Percentiles rank a stretch among this genome's conserved stretches.
phyloP scores from a whole-genome alignment of 257 asterid genomes.

The Nicotiana knightiana region DNA sequence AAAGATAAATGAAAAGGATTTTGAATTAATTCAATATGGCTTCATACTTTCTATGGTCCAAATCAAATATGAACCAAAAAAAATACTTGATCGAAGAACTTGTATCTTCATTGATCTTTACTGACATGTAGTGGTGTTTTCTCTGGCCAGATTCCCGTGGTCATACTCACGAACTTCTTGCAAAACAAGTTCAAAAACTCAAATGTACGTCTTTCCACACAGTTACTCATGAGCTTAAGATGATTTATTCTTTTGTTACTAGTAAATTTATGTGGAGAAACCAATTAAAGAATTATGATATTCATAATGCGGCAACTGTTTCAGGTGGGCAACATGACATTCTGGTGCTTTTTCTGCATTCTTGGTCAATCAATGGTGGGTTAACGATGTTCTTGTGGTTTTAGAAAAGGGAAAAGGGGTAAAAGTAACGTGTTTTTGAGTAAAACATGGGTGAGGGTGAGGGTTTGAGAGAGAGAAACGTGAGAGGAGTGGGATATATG shows the following conservation, averaged over 20 bases:
- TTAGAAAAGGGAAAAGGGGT: too few species aligned
- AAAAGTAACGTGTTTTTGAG: too few species aligned
- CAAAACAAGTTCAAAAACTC: slow-evolving; percentile 84
- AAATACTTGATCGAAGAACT: neutral
- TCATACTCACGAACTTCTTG: slow-evolving; percentile 70
- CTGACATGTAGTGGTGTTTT: neutral
- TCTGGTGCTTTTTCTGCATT: slow-evolving; percentile 88
- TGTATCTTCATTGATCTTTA: neutral
- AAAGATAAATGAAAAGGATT: too few species aligned
- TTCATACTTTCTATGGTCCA: too few species aligned
- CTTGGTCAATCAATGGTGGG: slow-evolving; percentile 80
- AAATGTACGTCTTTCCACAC: slow-evolving; percentile 48
- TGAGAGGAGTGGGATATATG: too few species aligned
- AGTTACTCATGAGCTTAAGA: neutral
- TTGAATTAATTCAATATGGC: too few species aligned
- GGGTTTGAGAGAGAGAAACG: too few species aligned
- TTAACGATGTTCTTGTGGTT: too few species aligned
- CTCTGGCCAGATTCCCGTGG: slow-evolving; percentile 77
- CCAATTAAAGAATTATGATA: neutral
- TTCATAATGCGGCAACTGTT: neutral
- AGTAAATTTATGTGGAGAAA: neutral
- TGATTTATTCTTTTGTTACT: neutral
- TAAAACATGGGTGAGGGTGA: too few species aligned
- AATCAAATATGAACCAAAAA: too few species aligned
- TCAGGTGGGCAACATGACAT: slow-evolving; percentile 96